phyloP scores from a whole-genome alignment of 768 basidiomycete genomes.

The Tylopilus cervinicoccineus region DNA sequence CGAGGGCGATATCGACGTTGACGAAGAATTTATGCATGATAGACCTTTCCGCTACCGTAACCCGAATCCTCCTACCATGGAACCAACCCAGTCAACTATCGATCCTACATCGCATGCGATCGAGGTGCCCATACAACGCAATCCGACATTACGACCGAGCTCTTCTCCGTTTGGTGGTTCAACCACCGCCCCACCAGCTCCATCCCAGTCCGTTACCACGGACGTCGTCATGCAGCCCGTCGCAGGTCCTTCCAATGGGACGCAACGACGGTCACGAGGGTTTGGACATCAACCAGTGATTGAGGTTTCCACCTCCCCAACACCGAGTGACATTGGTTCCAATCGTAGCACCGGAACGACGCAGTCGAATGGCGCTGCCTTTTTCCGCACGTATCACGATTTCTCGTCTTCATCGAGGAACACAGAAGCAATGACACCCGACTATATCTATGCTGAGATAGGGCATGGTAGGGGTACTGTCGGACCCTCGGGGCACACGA shows the following conservation, averaged over 20 bases:
- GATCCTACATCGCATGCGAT: slow-evolving; percentile 12
- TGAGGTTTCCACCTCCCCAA: slow-evolving; percentile 56
- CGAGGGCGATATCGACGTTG: slow-evolving; percentile 40
- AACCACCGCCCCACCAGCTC: not conserved
- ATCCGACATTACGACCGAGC: slow-evolving; percentile 22
- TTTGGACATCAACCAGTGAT: slow-evolving; percentile 55
- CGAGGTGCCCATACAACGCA: slow-evolving; percentile 30
- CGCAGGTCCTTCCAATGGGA: slow-evolving; percentile 35
- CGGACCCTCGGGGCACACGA: slow-evolving; percentile 16
- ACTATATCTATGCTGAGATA: slow-evolving; percentile 72
- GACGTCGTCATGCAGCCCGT: slow-evolving; percentile 33
- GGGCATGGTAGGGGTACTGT: slow-evolving; percentile 63
- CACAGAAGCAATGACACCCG: slow-evolving; percentile 63
- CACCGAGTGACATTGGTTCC: slow-evolving; percentile 58
- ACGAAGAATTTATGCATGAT: slow-evolving; percentile 41
- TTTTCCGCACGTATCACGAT: slow-evolving; percentile 60
- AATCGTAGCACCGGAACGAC: slow-evolving; percentile 50
- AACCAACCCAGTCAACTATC: slow-evolving; percentile 11
- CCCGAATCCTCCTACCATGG: slow-evolving; percentile 9
- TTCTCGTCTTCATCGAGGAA: slow-evolving; percentile 37
- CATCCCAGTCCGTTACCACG: slow-evolving; percentile 7
- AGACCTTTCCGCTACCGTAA: slow-evolving; percentile 26
- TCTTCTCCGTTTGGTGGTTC: slow-evolving; percentile 8
- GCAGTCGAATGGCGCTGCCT: slow-evolving; percentile 52
- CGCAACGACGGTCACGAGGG: slow-evolving; percentile 38